Percentiles rank a stretch among this genome's conserved stretches.
phyloP scores from a whole-genome alignment of 2,329 filamentous ascomycete genomes.

The Diaporthe sp. region DNA sequence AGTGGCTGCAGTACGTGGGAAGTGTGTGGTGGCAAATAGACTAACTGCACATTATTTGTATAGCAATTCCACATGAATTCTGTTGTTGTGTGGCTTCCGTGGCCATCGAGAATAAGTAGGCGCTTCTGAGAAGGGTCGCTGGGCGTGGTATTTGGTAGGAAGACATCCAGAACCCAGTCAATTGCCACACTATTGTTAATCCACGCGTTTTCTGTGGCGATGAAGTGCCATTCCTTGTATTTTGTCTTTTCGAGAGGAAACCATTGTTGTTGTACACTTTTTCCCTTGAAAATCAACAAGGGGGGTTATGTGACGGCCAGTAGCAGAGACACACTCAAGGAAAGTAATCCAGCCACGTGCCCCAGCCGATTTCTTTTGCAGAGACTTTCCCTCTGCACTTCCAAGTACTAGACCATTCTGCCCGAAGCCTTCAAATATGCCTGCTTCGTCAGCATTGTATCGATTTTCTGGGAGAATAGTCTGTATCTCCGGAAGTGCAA shows the following conservation, averaged over 20 bases:
- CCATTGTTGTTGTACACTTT: neutral
- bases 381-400: neutral
- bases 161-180: neutral
- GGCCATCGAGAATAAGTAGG: neutral
- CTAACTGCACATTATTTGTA: neutral
- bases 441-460: neutral
- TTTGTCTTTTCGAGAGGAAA: neutral
- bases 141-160: neutral
- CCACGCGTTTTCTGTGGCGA: neutral
- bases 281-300: neutral
- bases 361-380: neutral
- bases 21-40: neutral
- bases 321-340: neutral
- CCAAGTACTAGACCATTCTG: neutral
- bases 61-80: neutral
- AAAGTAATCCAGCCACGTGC: neutral
- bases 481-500: neutral
- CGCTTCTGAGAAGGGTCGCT: neutral
- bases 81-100: neutral
- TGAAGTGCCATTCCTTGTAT: neutral
- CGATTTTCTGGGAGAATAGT: neutral
- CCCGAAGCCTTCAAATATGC: neutral
- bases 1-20: neutral
- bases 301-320: neutral
- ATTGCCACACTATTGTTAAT: neutral